A percentile compares a stretch with the other conserved stretches of the same genome.
Evolutionary conservation across 2,329 filamentous ascomycete genomes (phyloP).

Genomic region (Verticillium nubilum): DNA sequence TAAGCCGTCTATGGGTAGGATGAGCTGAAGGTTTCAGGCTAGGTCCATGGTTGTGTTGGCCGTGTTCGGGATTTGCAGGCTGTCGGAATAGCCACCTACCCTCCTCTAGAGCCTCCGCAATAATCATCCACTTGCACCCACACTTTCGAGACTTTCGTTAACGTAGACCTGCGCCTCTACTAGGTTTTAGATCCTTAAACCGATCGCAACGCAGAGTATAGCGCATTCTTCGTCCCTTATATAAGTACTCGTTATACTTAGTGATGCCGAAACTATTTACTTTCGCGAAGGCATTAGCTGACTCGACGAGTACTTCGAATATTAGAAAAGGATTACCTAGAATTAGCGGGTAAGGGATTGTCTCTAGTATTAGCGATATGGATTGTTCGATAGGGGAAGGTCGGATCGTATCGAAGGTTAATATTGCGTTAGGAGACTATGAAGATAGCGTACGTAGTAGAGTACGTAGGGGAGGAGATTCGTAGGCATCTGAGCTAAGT

Average conservation of each 20-base stretch:
- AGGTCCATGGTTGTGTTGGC: constrained; percentile 4
- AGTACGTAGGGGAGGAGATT: constrained; percentile 7
- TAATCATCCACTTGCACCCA: constrained; percentile 8
- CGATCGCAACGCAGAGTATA: constrained; percentile 8
- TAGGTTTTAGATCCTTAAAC: constrained; percentile 3
- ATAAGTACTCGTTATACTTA: constrained; percentile 1
- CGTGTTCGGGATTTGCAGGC: constrained; percentile 1
- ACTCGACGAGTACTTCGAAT: not conserved
- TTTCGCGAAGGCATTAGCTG: not conserved
- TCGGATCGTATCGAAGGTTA: not conserved
- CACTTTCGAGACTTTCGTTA: constrained; percentile 8
- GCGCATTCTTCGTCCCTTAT: constrained; percentile 3
- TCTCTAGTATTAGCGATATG: not conserved
- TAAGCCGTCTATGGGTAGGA: constrained; percentile 7
- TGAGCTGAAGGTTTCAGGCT: constrained; percentile 5
- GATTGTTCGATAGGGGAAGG: not conserved
- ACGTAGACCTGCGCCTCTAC: constrained; percentile 2
- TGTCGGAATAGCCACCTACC: constrained; percentile 1
- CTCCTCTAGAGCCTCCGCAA: constrained; percentile 8
- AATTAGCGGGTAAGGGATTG: constrained; percentile 8
- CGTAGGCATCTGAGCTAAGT: constrained; percentile 5
- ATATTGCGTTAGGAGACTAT: not conserved
- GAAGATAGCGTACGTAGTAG: constrained; percentile 1
- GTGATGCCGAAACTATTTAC: constrained; percentile 5
- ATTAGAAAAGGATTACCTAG: constrained; percentile 5